Conservation (phyloP, 176 grass and related monocot species). For the Tillandsia fasciculata region DNA sequence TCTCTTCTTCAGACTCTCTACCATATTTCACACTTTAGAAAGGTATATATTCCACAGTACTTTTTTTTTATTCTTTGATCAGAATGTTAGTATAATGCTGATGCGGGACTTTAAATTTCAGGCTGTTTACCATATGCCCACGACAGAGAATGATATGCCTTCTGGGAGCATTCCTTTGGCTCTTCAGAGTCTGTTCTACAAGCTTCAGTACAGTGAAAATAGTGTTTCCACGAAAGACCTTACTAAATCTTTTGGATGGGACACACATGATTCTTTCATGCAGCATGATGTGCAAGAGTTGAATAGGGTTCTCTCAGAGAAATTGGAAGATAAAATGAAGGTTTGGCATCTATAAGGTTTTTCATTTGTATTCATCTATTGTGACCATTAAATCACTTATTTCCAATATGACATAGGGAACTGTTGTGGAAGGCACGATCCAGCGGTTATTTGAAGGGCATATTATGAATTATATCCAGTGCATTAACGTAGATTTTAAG, state of each 20-base stretch:
- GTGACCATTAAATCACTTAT: not conserved
- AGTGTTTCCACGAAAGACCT: constrained; percentile 96
- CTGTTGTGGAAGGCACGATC: constrained; percentile 95
- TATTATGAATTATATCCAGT: constrained; percentile 99
- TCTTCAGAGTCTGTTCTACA: constrained; percentile 95
- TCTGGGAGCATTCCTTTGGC: constrained; percentile 94
- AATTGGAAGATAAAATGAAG: constrained; percentile 99
- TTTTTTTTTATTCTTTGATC: constrained; percentile 1
- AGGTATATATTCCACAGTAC: constrained; percentile 35
- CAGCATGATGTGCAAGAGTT: constrained; percentile 99
- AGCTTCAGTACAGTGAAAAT: constrained; percentile 92
- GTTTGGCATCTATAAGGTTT: constrained; percentile 78
- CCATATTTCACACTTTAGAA: constrained; percentile 97
- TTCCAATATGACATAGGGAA: constrained; percentile 64
- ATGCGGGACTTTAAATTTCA: constrained; percentile 29
- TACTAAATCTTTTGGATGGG: constrained; percentile 97
- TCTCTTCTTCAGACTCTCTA: constrained; percentile 98
- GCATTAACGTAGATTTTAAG: constrained; percentile 96
- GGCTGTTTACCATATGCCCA: constrained; percentile 99
- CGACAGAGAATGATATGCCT: constrained; percentile 96
- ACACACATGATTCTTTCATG: constrained; percentile 97
- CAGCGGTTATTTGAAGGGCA: constrained; percentile 98
- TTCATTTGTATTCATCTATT: not conserved
- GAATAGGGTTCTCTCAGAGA: constrained; percentile 94
- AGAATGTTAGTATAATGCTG: constrained; percentile 7